A percentile compares a stretch with the other conserved stretches of the same genome.
Conservation (phyloP, 2,329 filamentous ascomycete genomes). For the Sarocladiaceae sp. region DNA sequence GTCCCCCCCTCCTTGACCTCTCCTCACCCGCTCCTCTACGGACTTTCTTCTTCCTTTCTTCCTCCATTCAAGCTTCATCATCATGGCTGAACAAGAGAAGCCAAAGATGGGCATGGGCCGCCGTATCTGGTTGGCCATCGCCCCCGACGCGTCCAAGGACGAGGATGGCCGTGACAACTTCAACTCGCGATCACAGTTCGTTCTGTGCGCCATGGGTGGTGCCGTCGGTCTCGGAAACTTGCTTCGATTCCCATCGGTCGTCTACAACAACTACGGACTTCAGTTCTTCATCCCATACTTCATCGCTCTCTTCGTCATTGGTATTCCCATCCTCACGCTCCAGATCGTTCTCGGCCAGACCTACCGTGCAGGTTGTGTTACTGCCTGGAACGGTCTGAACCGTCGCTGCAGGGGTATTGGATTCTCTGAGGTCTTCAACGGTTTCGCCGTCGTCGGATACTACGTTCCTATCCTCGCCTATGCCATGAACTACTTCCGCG, state of each 20-base stretch:
- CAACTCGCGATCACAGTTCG: conserved; percentile 20
- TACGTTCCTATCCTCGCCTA: conserved; percentile 50
- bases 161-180: conserved; percentile 23
- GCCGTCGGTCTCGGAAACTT: conserved; percentile 51
- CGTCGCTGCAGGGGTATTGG: conserved; percentile 46
- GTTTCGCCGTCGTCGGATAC: conserved; percentile 47
- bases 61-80: not conserved
- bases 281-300: conserved; percentile 54
- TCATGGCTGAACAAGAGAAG: conserved; percentile 16
- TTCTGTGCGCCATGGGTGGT: conserved; percentile 36
- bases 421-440: conserved; percentile 43
- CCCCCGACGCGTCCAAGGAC: conserved; percentile 19
- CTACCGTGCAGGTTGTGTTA: conserved; percentile 46
- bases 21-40: not conserved
- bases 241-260: conserved; percentile 49
- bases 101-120: conserved; percentile 16
- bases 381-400: conserved; percentile 46
- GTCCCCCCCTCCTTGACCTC: too few relatives aligned
- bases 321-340: conserved; percentile 48
- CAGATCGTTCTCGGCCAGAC: conserved; percentile 64
- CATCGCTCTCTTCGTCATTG: conserved; percentile 45
- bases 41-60: not conserved
- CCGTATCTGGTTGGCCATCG: conserved; percentile 16
- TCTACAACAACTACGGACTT: conserved; percentile 52
- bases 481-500: conserved; percentile 53